Evolutionary conservation across 2,329 filamentous ascomycete genomes (phyloP).

Genomic region (Pseudogymnoascus sp.): DNA sequence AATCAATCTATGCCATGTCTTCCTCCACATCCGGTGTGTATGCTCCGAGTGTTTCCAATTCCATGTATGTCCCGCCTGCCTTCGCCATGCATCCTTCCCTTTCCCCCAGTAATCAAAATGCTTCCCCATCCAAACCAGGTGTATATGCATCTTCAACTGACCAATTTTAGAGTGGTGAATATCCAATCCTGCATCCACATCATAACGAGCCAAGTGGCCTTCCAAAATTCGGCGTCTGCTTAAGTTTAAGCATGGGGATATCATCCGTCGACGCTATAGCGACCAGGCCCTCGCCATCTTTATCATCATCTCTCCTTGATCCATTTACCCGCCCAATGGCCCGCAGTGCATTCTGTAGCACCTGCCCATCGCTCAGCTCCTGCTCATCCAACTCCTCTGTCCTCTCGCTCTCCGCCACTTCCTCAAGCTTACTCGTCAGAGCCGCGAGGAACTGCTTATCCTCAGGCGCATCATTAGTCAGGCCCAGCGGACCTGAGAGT

Average conservation of each 20-base stretch:
- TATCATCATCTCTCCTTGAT: conserved; percentile 10
- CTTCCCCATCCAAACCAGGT: neutral
- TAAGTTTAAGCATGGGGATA: conserved; percentile 21
- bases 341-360: conserved; percentile 15
- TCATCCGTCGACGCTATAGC: conserved; percentile 19
- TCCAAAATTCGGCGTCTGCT: conserved; percentile 25
- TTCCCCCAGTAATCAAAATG: neutral
- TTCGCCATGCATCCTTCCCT: neutral
- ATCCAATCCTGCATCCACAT: neutral
- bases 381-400: neutral
- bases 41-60: neutral
- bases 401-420: conserved; percentile 7
- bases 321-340: conserved; percentile 11
- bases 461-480: conserved; percentile 47
- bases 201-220: conserved; percentile 19
- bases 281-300: conserved; percentile 14
- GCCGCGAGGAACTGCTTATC: conserved; percentile 47
- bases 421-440: conserved; percentile 43
- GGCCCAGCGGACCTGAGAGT: conserved; percentile 45
- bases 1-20: neutral
- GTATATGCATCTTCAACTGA: conserved; percentile 1
- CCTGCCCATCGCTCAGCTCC: conserved; percentile 23
- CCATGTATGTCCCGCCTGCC: neutral
- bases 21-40: neutral
- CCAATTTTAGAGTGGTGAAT: neutral